Evolutionary conservation across 2,329 filamentous ascomycete species (phyloP), one percentile per base, ranked within the genome.

Genomic region (Xylaria digitata): DNA sequence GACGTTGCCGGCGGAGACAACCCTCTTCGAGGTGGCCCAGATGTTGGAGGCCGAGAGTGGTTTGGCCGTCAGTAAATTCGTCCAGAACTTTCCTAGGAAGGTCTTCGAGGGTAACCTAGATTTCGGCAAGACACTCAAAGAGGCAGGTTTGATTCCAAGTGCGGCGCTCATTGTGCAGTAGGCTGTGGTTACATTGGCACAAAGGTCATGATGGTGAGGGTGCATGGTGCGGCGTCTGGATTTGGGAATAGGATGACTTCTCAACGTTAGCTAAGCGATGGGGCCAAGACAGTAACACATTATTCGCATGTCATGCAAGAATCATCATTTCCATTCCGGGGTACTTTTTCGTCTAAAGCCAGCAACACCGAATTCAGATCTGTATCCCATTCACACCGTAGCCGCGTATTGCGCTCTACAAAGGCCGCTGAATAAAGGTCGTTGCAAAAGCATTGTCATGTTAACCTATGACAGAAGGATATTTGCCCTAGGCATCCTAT

Each of bases 101-200:
- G 87, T 89, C 0, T 98, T 91, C 70, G 82, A 83, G 78, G 90
- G 84, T 21, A 78, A 84, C 70, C 72, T 87, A 7, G 96, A 97
- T 78, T 94, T 97, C 75, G 92, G 92, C 42, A 91, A 96, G 85
- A 96, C 94, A 5, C 81, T 99, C 63, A 96, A 96, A 82, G 96
- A 99, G 80, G 92, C 95, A 17, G 95, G 94, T 0, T 81, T 97
- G 67, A 90, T 95, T 3, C 96, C 96, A 6, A 97, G 93, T 69
- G 94, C 94, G n/a, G 94, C 93, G 53, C 82, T 99, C 73, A 89
- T 97, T 74, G 89, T 96, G 34, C 86, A 87, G 73, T 89, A 81
- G 50, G 48, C 21, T 30, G 23, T 61, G 53, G 57, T 42, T 40
- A 26, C 21, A n/a, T 37, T 45, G n/a, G 54, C 32, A 63, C n/a